A percentile compares a stretch with the other conserved stretches of the same genome.
Conservation (phyloP, 768 basidiomycete species). For the Rhodotorula kratochvilovae region DNA sequence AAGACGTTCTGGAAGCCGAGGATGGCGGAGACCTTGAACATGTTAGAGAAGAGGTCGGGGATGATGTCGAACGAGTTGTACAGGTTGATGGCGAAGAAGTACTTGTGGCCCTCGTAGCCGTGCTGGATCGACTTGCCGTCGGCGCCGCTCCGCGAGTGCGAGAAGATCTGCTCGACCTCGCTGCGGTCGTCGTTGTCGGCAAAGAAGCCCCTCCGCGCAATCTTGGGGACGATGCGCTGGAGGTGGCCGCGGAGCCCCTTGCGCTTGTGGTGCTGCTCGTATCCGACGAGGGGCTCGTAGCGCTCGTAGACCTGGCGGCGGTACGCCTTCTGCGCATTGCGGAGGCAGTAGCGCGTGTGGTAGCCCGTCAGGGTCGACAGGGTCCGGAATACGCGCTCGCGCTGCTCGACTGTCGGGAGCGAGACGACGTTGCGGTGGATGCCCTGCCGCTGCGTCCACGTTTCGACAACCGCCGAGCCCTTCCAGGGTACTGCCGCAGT, state of each 20-base stretch:
- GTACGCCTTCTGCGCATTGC: constrained; percentile 77
- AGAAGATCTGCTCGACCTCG: constrained; percentile 41
- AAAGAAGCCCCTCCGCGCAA: constrained; percentile 26
- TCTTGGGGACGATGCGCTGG: constrained; percentile 38
- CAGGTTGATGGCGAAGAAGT: constrained; percentile 98
- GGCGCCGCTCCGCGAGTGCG: constrained; percentile 46
- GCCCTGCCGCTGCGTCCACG: constrained; percentile 37
- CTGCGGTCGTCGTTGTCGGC: constrained; percentile 25
- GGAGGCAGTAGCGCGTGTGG: constrained; percentile 65
- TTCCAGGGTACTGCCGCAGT: constrained; percentile 28
- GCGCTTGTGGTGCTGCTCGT: constrained; percentile 54
- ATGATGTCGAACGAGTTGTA: constrained; percentile 99
- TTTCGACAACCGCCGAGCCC: constrained; percentile 26
- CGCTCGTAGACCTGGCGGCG: constrained; percentile 76
- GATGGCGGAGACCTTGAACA: constrained; percentile 86
- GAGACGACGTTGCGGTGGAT: constrained; percentile 35
- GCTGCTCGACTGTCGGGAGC: constrained; percentile 76
- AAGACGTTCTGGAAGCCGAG: constrained; percentile 97
- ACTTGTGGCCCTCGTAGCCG: constrained; percentile 69
- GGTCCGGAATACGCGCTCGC: constrained; percentile 76
- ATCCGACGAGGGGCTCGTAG: constrained; percentile 77
- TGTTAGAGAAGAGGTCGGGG: constrained; percentile 91
- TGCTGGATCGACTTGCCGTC: constrained; percentile 47
- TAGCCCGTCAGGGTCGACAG: constrained; percentile 82
- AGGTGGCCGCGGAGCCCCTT: constrained; percentile 42